Evolutionary conservation across 257 asterid genomes (phyloP), one percentile per base, ranked within the genome.

Genomic region (Rubia yunnanensis): DNA sequence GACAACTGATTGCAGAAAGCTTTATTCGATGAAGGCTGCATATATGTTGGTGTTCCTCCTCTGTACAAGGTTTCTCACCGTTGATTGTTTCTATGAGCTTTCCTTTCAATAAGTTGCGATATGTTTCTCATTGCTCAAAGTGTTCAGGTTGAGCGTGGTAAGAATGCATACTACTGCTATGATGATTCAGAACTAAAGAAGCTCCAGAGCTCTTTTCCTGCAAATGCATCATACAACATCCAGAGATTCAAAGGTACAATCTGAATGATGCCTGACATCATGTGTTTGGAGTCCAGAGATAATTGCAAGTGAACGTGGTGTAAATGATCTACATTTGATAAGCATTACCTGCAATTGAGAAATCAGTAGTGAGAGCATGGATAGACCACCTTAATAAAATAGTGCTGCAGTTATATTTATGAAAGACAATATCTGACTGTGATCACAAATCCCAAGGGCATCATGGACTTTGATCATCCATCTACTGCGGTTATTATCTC

Each of bases 1-100:
- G 77, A 66, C 70, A 58, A 70, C 65, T 79, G 68, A 49, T 63
- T 83, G 86, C 90, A 94, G 99, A 86, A 78, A 82, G 84, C 99
- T 67, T 82, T 94, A 74, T 94, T 94, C 61, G 99, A 94, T 38
- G 97, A 81, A 79, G 99, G 99, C 49, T 88, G 83, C 76, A 90
- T 94, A 71, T 94, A 94, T 49, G 99, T 94, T 70, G 99, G 97
- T 44, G 99, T 94, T 77, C 97, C 99, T 62, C 99, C 99, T 73
- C 73, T 94, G 55, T 94, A 87, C 62, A 94, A 94, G 99, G 99
- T 90, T 55, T 77, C 76, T 72, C 57, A 8, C 48, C 39, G n/a
- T 11, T 24, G n/a, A 35, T 24, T 26, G 28, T 57, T 56, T 65
- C 35, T 26, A 28, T 20, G 38, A 27, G 52, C 64, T 68, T 72